Conservation (phyloP, 805 yeast genomes). For the Jamesozyma piceae region DNA sequence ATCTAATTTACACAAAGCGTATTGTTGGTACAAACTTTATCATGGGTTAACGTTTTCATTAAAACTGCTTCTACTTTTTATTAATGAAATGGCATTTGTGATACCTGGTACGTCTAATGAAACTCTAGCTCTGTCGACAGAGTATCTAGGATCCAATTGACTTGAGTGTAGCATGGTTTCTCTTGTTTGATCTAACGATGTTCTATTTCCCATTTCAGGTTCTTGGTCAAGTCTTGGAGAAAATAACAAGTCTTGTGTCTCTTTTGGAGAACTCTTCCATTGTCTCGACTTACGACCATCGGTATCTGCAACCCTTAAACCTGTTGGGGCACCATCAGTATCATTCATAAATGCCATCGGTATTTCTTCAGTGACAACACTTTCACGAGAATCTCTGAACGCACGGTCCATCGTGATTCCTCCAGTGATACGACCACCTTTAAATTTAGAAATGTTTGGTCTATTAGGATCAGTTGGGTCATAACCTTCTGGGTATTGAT, state of each 20-base stretch:
- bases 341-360: conserved; percentile 26
- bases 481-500: conserved; percentile 53
- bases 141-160: conserved; percentile 31
- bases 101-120: conserved; percentile 36
- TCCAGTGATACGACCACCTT: not conserved
- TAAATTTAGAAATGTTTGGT: conserved; percentile 40
- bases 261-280: conserved; percentile 21
- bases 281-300: conserved; percentile 1
- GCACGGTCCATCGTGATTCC: conserved; percentile 2
- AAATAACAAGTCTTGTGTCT: conserved; percentile 20
- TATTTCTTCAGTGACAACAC: conserved; percentile 34
- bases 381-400: conserved; percentile 17
- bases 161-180: conserved; percentile 30
- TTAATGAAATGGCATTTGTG: conserved; percentile 26
- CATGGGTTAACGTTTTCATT: conserved; percentile 2
- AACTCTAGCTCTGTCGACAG: conserved; percentile 34
- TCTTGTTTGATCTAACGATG: conserved; percentile 34
- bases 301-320: conserved; percentile 8
- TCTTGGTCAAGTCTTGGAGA: conserved; percentile 13
- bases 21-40: not conserved
- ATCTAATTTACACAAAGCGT: not conserved
- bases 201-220: conserved; percentile 14
- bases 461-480: conserved; percentile 77
- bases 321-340: conserved; percentile 24
- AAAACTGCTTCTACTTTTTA: conserved; percentile 9